Conservation (phyloP, 2,329 filamentous ascomycete species). For the Pseudocercospora cruenta region DNA sequence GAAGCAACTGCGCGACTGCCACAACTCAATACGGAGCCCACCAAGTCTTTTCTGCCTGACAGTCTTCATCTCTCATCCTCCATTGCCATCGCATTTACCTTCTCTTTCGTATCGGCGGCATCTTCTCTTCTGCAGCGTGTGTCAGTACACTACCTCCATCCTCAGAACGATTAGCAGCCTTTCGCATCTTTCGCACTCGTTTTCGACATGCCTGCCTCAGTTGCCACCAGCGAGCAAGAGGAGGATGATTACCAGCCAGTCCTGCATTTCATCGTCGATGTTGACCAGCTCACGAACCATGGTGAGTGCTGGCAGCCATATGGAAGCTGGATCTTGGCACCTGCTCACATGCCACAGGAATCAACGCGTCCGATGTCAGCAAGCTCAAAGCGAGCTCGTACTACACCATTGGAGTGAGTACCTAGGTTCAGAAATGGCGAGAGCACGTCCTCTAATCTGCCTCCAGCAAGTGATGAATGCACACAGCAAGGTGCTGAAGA, state of each 20-base stretch:
- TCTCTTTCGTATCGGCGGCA: background rate
- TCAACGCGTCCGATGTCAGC: conserved; percentile 66
- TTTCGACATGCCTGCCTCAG: conserved; percentile 55
- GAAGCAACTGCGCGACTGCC: conserved; percentile 4
- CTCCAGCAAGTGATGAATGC: conserved; percentile 62
- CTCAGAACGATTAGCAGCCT: background rate
- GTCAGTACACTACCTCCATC: background rate
- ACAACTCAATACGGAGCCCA: background rate
- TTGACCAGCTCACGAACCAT: conserved; percentile 68
- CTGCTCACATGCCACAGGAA: conserved; percentile 47
- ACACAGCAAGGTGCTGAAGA: conserved; percentile 63
- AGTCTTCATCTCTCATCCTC: background rate
- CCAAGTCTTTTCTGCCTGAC: background rate
- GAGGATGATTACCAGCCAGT: conserved; percentile 44
- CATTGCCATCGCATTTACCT: background rate
- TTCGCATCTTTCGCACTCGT: background rate
- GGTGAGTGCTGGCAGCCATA: conserved; percentile 45
- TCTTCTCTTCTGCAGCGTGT: background rate
- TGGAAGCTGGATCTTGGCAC: background rate
- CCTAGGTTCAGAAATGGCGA: background rate
- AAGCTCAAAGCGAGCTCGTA: conserved; percentile 67
- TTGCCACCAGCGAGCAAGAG: conserved; percentile 57
- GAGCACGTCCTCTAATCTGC: background rate
- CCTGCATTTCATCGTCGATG: conserved; percentile 64
- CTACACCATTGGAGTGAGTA: conserved; percentile 63